Percentiles rank a stretch among this genome's conserved stretches.
These are phyloP conservation scores for Prosopis cineraria DNA, from an alignment of 306 rosid genomes.

Conservation along the genomic window DNA sequence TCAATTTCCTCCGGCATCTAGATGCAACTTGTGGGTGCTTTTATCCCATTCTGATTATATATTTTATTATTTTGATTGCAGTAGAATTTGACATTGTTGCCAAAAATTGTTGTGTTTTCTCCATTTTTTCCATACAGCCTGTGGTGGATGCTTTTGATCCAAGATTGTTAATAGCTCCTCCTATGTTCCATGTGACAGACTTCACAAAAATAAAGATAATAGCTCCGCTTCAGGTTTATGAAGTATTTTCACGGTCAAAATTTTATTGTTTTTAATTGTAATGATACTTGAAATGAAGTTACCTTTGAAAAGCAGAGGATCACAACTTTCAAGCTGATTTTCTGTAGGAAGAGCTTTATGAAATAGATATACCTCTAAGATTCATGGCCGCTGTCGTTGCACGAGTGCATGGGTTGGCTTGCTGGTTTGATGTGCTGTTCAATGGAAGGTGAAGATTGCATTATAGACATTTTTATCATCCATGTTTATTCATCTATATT, in stretches of 20 bases:
- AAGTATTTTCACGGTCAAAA: not conserved
- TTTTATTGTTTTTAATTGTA: not conserved
- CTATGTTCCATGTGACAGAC: conserved; percentile 80
- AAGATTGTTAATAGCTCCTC: conserved; percentile 82
- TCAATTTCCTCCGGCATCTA: not conserved
- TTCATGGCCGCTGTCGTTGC: conserved; percentile 78
- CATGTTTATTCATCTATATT: conserved; percentile 6
- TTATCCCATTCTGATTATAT: conserved; percentile 5
- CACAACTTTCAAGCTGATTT: not conserved
- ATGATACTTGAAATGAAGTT: conserved; percentile 17
- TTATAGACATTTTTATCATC: conserved; percentile 5
- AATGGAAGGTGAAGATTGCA: conserved; percentile 72
- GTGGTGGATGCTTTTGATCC: conserved; percentile 99
- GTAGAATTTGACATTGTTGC: conserved; percentile 18
- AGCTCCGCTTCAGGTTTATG: not conserved
- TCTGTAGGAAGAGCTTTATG: conserved; percentile 80
- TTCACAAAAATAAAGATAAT: conserved; percentile 72
- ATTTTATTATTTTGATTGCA: conserved; percentile 19
- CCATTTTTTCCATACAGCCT: conserved; percentile 61
- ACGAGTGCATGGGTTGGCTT: conserved; percentile 95
- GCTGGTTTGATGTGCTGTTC: conserved; percentile 97
- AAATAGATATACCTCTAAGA: conserved; percentile 82
- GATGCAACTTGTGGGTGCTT: conserved; percentile 24
- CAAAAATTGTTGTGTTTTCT: not conserved
- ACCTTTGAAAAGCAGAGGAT: not conserved